Conservation (phyloP, 371 early-diverging fungal species). For the Rhizopus microsporus region DNA sequence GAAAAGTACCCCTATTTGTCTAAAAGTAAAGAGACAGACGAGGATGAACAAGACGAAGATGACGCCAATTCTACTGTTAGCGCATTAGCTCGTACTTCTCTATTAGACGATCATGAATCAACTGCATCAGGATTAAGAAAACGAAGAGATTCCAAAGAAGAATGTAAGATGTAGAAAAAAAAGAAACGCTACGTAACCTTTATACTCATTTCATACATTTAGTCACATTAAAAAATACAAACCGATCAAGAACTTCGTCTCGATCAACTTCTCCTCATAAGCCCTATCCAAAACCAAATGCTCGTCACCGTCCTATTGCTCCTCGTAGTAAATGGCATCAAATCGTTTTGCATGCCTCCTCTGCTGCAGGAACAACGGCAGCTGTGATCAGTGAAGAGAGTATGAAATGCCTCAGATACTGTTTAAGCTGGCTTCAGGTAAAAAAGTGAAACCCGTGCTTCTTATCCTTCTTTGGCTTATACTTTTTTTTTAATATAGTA, state of each 20-base stretch:
- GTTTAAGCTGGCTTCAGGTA: slow-evolving; percentile 80
- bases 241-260: slow-evolving; percentile 31
- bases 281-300: slow-evolving; percentile 22
- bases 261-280: slow-evolving; percentile 51
- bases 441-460: not conserved
- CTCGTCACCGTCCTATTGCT: slow-evolving; percentile 27
- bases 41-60: slow-evolving; percentile 39
- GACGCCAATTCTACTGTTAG: slow-evolving; percentile 39
- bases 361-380: slow-evolving; percentile 72
- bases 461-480: not conserved
- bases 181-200: not conserved
- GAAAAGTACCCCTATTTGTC: slow-evolving; percentile 30
- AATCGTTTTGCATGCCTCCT: slow-evolving; percentile 69
- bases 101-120: slow-evolving; percentile 28
- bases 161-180: slow-evolving; percentile 10
- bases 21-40: slow-evolving; percentile 26
- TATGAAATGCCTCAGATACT: slow-evolving; percentile 77
- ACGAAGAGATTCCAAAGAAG: slow-evolving; percentile 42
- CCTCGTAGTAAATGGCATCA: slow-evolving; percentile 69
- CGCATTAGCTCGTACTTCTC: slow-evolving; percentile 41
- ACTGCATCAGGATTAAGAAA: slow-evolving; percentile 17
- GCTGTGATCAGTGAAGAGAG: slow-evolving; percentile 80
- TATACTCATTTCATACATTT: slow-evolving; percentile 3
- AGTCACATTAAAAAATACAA: slow-evolving; percentile 10
- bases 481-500: slow-evolving; percentile 49